Evolutionary conservation across 176 grass and related monocot species (phyloP).

Genomic region (Neostapfia colusana): DNA sequence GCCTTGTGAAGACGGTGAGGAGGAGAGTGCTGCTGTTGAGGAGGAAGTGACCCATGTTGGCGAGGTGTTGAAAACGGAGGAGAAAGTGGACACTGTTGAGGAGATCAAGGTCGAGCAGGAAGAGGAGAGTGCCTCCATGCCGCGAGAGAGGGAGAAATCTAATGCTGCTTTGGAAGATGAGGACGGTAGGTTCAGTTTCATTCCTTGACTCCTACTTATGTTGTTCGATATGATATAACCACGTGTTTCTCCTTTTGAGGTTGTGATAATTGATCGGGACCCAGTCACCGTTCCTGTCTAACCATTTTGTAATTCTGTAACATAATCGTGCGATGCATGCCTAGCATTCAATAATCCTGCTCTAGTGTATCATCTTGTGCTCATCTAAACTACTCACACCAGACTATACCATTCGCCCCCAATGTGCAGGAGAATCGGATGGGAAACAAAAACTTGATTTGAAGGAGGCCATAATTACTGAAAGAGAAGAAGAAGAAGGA

Average conservation of each 20-base stretch:
- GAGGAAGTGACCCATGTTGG: not conserved
- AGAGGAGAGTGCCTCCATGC: constrained; percentile 12
- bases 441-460: constrained; percentile 21
- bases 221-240: not conserved
- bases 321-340: not conserved
- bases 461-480: constrained; percentile 23
- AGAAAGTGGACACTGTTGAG: not conserved
- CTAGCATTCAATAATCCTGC: not conserved
- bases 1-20: constrained; percentile 28
- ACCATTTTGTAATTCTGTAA: no score
- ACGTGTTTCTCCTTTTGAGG: not conserved
- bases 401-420: not conserved
- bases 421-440: constrained; percentile 45
- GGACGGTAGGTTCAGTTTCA: constrained; percentile 31
- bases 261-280: not conserved
- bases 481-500: constrained; percentile 22
- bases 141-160: constrained; percentile 21
- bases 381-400: not conserved
- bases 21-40: not conserved
- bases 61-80: not conserved
- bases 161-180: constrained; percentile 14
- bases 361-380: not conserved
- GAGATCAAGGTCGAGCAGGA: constrained; percentile 16
- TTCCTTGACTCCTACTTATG: constrained; percentile 17
- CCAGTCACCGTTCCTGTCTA: no score